Conservation (phyloP, 345 rosid genomes). For the thale cress (Arabidopsis thaliana) region DNA sequence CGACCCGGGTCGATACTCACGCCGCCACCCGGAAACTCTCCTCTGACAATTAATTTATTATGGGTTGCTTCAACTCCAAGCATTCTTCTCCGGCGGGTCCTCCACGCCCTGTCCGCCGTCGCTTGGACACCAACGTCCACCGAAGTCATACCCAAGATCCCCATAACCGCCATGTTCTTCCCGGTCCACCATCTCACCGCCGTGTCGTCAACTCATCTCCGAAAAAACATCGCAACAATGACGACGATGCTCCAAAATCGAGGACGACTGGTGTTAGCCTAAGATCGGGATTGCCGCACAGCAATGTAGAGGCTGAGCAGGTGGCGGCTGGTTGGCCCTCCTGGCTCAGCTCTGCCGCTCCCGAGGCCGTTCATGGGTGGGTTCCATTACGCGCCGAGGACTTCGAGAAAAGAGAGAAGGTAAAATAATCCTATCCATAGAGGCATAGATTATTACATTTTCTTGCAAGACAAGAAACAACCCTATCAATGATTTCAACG, state of each 20-base stretch:
- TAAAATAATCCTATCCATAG: slow-evolving; percentile 24
- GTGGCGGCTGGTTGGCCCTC: slow-evolving; percentile 82
- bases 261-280: slow-evolving; percentile 51
- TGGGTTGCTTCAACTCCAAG: slow-evolving; percentile 84
- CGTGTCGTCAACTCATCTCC: slow-evolving; percentile 40
- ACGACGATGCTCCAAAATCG: slow-evolving; percentile 42
- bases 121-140: slow-evolving; percentile 12
- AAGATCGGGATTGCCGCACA: slow-evolving; percentile 51
- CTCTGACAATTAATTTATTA: slow-evolving; percentile 34
- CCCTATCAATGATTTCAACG: neutral
- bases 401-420: slow-evolving; percentile 84
- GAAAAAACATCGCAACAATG: slow-evolving; percentile 42
- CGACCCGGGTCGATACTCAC: slow-evolving; percentile 67
- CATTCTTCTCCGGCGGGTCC: slow-evolving; percentile 46
- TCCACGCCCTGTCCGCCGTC: slow-evolving; percentile 34
- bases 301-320: slow-evolving; percentile 66
- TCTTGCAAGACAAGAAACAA: slow-evolving; percentile 32
- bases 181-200: slow-evolving; percentile 38
- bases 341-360: slow-evolving; percentile 75
- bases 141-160: slow-evolving; percentile 43
- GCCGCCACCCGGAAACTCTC: slow-evolving; percentile 40
- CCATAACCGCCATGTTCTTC: slow-evolving; percentile 36
- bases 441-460: neutral
- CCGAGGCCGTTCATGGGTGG: slow-evolving; percentile 79
- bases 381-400: slow-evolving; percentile 68